Evolutionary conservation across 306 rosid species (phyloP).

Genomic region (Rosa lucieae): DNA sequence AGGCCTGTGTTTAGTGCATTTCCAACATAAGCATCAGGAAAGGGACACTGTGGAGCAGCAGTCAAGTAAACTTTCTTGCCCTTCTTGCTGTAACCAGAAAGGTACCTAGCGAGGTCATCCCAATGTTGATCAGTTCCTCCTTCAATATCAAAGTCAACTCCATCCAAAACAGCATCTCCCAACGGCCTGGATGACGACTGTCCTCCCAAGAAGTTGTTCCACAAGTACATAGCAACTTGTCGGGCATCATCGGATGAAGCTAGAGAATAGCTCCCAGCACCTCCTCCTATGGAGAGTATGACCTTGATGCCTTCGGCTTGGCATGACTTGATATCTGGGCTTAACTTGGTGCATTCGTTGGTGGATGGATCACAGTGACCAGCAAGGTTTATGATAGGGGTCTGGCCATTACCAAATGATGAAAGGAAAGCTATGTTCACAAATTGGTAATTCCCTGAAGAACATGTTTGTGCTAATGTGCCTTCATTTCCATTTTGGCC

Average conservation of each 20-base stretch:
- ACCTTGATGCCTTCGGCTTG: slow-evolving; percentile 21
- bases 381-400: slow-evolving; percentile 31
- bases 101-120: slow-evolving; percentile 24
- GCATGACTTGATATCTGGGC: slow-evolving; percentile 25
- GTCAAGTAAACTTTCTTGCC: slow-evolving; percentile 18
- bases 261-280: not conserved
- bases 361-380: slow-evolving; percentile 24
- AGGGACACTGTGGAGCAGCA: slow-evolving; percentile 21
- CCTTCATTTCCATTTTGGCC: slow-evolving; percentile 17
- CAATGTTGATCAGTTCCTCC: slow-evolving; percentile 12
- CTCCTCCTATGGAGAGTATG: slow-evolving; percentile 35
- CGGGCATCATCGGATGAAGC: slow-evolving; percentile 3
- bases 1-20: slow-evolving; percentile 8
- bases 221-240: slow-evolving; percentile 22
- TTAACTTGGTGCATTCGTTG: slow-evolving; percentile 10
- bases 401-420: slow-evolving; percentile 26
- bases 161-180: slow-evolving; percentile 15
- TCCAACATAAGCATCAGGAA: slow-evolving; percentile 15
- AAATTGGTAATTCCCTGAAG: slow-evolving; percentile 27
- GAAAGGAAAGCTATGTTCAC: slow-evolving; percentile 35
- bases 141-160: slow-evolving; percentile 21
- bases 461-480: slow-evolving; percentile 30
- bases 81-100: slow-evolving; percentile 10
- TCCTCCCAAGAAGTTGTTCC: slow-evolving; percentile 21
- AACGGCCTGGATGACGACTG: slow-evolving; percentile 16